Percentiles rank a stretch among this genome's conserved stretches.
These are phyloP conservation scores for Creolimax fragrantissima DNA, from an alignment of 78 protist species.

Conservation along the genomic window DNA sequence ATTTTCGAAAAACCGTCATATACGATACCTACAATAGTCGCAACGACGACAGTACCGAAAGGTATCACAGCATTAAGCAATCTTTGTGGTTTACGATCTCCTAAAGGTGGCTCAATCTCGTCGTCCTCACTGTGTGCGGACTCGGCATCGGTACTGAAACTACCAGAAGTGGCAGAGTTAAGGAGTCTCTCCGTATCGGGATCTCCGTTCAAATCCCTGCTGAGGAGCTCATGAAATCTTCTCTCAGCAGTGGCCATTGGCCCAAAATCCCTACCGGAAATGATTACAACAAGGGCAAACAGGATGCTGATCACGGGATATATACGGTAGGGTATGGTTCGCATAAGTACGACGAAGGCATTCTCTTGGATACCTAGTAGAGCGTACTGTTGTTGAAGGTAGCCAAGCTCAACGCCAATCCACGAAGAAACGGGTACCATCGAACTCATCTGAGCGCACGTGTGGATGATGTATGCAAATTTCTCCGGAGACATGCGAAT, in stretches of 20 bases:
- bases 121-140: background rate
- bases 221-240: background rate
- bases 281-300: background rate
- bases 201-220: background rate
- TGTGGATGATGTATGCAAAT: slow-evolving; percentile 10
- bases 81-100: background rate
- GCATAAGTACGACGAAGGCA: background rate
- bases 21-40: background rate
- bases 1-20: background rate
- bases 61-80: background rate
- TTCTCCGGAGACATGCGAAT: background rate
- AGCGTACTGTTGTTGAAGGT: background rate
- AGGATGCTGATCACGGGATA: background rate
- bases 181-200: background rate
- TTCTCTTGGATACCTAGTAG: background rate
- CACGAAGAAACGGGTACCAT: slow-evolving; percentile 16
- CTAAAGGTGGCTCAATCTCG: background rate
- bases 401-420: slow-evolving; percentile 23
- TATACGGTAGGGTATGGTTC: background rate
- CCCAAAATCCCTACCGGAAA: background rate
- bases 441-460: slow-evolving; percentile 23
- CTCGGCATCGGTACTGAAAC: background rate
- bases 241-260: slow-evolving; percentile 7
- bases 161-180: background rate
- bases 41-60: background rate